Evolutionary conservation across 805 yeast species (phyloP).

Genomic region (Saccharomycopsis sp.): DNA sequence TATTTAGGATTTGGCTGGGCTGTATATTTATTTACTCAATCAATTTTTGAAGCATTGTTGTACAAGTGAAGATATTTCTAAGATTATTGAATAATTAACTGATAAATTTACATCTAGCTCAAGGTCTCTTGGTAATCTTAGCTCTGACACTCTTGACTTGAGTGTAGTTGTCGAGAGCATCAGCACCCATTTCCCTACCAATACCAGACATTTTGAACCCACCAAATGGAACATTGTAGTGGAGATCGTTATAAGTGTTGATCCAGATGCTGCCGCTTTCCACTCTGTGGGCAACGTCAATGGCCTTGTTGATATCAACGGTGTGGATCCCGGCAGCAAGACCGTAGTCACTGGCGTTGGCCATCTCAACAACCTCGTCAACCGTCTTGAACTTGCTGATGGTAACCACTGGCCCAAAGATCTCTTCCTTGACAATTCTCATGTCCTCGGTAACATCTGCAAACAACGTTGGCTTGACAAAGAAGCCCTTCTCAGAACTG

Average conservation of each 20-base stretch:
- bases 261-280: slow-evolving; percentile 90
- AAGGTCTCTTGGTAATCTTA: no score
- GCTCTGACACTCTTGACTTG: slow-evolving; percentile 76
- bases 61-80: no score
- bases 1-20: no score
- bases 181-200: slow-evolving; percentile 89
- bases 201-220: slow-evolving; percentile 85
- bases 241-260: slow-evolving; percentile 83
- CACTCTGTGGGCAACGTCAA: slow-evolving; percentile 63
- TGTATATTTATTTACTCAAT: no score
- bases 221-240: slow-evolving; percentile 84
- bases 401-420: slow-evolving; percentile 88
- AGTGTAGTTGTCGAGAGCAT: slow-evolving; percentile 76
- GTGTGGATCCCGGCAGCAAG: slow-evolving; percentile 90
- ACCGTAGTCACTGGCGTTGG: slow-evolving; percentile 80
- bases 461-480: slow-evolving; percentile 63
- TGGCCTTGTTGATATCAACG: slow-evolving; percentile 60
- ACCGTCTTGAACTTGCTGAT: slow-evolving; percentile 71
- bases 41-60: no score
- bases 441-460: slow-evolving; percentile 60
- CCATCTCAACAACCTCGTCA: slow-evolving; percentile 70
- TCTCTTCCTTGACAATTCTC: slow-evolving; percentile 68
- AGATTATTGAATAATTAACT: no score
- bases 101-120: slow-evolving; percentile 7
- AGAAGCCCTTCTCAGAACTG: slow-evolving; percentile 53